Percentiles rank a stretch among this genome's conserved stretches.
These are phyloP conservation scores for Haplosporangium sp. DNA, from an alignment of 371 early-diverging fungal species.

Conservation along the genomic window DNA sequence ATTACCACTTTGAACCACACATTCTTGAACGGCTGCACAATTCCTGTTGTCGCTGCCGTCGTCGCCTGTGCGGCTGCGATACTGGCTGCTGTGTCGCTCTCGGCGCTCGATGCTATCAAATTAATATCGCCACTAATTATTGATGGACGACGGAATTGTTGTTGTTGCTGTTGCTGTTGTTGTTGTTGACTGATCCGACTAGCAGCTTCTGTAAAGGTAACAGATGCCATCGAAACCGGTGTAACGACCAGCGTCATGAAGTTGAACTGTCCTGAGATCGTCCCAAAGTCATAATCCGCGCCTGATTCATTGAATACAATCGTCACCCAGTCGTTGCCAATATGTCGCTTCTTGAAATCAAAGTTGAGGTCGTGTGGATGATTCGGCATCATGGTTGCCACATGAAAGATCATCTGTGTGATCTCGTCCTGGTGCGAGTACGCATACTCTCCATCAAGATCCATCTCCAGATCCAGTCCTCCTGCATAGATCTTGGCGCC, in stretches of 20 bases:
- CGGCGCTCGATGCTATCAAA: no score
- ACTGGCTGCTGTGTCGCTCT: no score
- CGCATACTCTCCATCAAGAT: slow-evolving; percentile 87
- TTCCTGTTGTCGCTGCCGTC: slow-evolving; percentile 1
- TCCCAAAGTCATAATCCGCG: slow-evolving; percentile 84
- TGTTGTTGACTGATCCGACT: slow-evolving; percentile 31
- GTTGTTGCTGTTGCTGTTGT: slow-evolving; percentile 11
- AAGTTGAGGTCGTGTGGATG: slow-evolving; percentile 77
- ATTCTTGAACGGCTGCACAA: slow-evolving; percentile 55
- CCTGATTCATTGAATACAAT: slow-evolving; percentile 95
- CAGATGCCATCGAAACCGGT: slow-evolving; percentile 62
- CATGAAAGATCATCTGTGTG: slow-evolving; percentile 91
- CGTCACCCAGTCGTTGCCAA: slow-evolving; percentile 95
- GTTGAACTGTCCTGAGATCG: slow-evolving; percentile 94
- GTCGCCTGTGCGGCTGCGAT: background rate
- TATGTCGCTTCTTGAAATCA: slow-evolving; percentile 91
- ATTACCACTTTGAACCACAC: slow-evolving; percentile 74
- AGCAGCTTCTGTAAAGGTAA: slow-evolving; percentile 58
- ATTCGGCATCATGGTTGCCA: slow-evolving; percentile 93
- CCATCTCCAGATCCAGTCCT: slow-evolving; percentile 89
- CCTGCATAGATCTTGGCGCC: slow-evolving; percentile 82
- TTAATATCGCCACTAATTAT: no score
- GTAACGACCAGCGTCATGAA: slow-evolving; percentile 92
- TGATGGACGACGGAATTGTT: background rate
- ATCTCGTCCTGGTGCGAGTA: slow-evolving; percentile 89